Evolutionary conservation across 805 yeast species (phyloP), one percentile per base, ranked within the genome.

Genomic region (Priceomyces fermenticarens): DNA sequence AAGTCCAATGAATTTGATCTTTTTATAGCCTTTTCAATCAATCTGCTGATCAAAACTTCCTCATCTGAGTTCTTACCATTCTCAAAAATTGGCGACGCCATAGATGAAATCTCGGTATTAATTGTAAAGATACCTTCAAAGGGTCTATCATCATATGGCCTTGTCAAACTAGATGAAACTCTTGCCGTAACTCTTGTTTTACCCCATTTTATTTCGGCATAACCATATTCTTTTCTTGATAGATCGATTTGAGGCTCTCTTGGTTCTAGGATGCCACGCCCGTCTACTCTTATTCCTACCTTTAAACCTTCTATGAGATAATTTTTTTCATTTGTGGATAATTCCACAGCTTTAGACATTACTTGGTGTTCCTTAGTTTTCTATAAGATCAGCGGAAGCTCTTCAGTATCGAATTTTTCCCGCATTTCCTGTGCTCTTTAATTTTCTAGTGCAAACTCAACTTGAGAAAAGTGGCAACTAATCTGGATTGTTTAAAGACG

Each of bases 1-100:
- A 91, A 73, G 62, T 93, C 99, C 34, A 93, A 66, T 0, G 98
- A 96, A 46, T 86, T 86, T 1, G 96, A 85, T 56, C 97, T 74
- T 55, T 96, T 77, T 35, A 93, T 83, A 1, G 97, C 90, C 57
- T 91, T 93, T 56, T 93, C 99, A 33, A 93, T 81, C 43, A 90
- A 72, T 57, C 98, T 70, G 6, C 88, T 75, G 15, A 90, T 81
- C 44, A 89, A 63, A 17, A 87, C 77, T 58, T 93, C 98, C 41
- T 86, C 88, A 43, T 84, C 86, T n/a, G 85, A 73, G 46, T 78
- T 81, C 45, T 74, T 73, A 23, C 81, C 82, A 51, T 79, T 80
- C 52, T 90, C 96, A 59, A 88, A 89, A 51, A 79, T 73, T 1
- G 95, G 83, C 4, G 89, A 81, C 1, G 97, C 96, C 88, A 91